Base-by-base conservation (phyloP, 176 grass and related monocot genomes). In the Aechmea fasciata region DNA sequence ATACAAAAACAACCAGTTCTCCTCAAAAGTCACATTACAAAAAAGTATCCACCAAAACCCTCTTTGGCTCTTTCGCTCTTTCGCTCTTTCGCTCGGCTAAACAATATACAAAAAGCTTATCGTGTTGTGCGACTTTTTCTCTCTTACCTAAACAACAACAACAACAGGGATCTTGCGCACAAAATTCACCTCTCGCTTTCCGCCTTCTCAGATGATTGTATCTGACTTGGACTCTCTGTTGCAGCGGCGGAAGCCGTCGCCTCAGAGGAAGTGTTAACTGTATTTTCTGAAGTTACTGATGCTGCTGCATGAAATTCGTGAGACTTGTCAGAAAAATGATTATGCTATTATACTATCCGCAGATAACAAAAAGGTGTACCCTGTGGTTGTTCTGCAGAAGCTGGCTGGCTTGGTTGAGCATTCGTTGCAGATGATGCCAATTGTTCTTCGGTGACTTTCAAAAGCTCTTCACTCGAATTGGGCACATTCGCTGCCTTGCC, bases 361-460 rank as follows among this genome's bases (percentile, higher is more conserved):
- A 1, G 57, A 67, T 5, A 25, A 74, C 65, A 81, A 71, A 50
- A 41, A 1, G 51, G 14, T 52, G 19, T 22, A 96, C 92, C 92
- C 85, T 87, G 62, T 48, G 75, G 72, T 69, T 81, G 66, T 51
- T 83, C 69, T 22, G 70, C 1, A 17, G 74, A 65, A 48, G 83
- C 19, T 13, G 72, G 50, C 65, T 64, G 26, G 0, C 63, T 54
- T 74, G 61, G 77, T 78, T 81, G 79, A 20, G 80, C 78, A 80
- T 76, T 54, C 54, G 78, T 19, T 11, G 84, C 59, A 25, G 84
- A 85, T 62, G 87, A 89, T 73, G 87, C 68, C 19, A 90, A 69
- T 73, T 93, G 87, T 63, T 90, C 84, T 79, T 90, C 84, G 13
- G 94, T 90, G 68, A 99, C 77, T 85, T 93, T 90, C 75, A 89